Evolutionary conservation across 2,329 filamentous ascomycete species (phyloP), one percentile per base, ranked within the genome.

Genomic region (Neonectria hederae): DNA sequence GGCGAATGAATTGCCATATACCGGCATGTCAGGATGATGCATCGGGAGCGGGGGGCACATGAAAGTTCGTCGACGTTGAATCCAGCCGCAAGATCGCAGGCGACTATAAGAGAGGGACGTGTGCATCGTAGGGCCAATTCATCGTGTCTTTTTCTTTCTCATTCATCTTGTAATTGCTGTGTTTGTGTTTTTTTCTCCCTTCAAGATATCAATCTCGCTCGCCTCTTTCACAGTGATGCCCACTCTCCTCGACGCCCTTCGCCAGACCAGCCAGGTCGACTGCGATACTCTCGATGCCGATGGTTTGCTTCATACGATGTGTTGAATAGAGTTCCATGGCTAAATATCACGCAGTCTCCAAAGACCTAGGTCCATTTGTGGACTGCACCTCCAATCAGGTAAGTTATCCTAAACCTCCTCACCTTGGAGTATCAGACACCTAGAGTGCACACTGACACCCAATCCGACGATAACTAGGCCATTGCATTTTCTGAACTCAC

Each of bases 331-430:
- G 14, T 13, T 4, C 30, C 51, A 22, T 21, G 1, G 22, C 62
- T 75, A 21, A 76, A 48, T 32, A 14, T 4, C 11, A 17, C n/a
- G 49, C 11, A 78, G 77, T 78, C 28, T 75, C 76, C 28, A 67
- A 70, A 14, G 64, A 71, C 3, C 61, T 79, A 3, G 76, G 77
- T 0, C 76, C 76, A 1, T 80, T 79, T 48, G 70, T 75, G n/a
- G 76, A 79, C 40, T 77, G 76, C 43, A 79, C 78, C 6, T 79
- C 78, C 1, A 79, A 79, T 17, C 77, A 78, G 65, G 77, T 76
- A 48, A 9, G 14, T 26, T n/a, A 43, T 11, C 19, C 1, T 9
- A 11, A 42, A 2, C 10, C 2, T 2, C 2, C 21, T 7, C 24
- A 51, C 3, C 8, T 4, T 21, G 9, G 6, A 42, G 9, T 14